A percentile compares a stretch with the other conserved stretches of the same genome.
phyloP scores from a whole-genome alignment of 441 rosid genomes.

The Eutrema salsugineum region DNA sequence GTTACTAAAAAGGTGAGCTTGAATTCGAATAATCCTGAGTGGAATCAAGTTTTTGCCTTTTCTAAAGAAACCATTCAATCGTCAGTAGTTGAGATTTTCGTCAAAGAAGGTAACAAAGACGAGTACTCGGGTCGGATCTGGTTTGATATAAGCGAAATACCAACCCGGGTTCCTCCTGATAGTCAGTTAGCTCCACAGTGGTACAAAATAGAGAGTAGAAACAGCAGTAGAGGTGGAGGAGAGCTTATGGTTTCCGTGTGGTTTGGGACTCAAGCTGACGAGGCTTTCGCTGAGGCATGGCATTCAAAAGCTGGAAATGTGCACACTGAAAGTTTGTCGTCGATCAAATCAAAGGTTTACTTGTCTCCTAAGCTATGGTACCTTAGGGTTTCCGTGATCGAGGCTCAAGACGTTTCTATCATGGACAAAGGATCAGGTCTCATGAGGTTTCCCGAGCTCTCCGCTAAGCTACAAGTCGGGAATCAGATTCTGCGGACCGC shows the following conservation, averaged over 20 bases:
- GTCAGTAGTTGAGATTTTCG: constrained; percentile 43
- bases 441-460: constrained; percentile 40
- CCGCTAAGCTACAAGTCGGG: constrained; percentile 42
- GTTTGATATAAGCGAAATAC: constrained; percentile 49
- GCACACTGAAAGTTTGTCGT: constrained; percentile 37
- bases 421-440: constrained; percentile 33
- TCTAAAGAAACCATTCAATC: constrained; percentile 55
- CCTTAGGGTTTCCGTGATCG: constrained; percentile 46
- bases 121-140: constrained; percentile 45
- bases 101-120: constrained; percentile 42
- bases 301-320: constrained; percentile 50
- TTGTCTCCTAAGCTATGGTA: constrained; percentile 61
- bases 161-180: constrained; percentile 51
- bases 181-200: constrained; percentile 58
- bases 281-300: constrained; percentile 54
- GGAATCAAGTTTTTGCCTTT: constrained; percentile 59
- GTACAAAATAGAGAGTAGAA: constrained; percentile 45
- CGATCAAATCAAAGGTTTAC: constrained; percentile 49
- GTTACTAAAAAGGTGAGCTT: constrained; percentile 36
- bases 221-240: constrained; percentile 30
- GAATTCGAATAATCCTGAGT: constrained; percentile 31
- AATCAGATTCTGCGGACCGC: constrained; percentile 42
- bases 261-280: constrained; percentile 62
- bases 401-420: constrained; percentile 47
- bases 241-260: constrained; percentile 53